Conservation (phyloP, 1,284 basidiomycete species). For the Schizophyllum amplum region DNA sequence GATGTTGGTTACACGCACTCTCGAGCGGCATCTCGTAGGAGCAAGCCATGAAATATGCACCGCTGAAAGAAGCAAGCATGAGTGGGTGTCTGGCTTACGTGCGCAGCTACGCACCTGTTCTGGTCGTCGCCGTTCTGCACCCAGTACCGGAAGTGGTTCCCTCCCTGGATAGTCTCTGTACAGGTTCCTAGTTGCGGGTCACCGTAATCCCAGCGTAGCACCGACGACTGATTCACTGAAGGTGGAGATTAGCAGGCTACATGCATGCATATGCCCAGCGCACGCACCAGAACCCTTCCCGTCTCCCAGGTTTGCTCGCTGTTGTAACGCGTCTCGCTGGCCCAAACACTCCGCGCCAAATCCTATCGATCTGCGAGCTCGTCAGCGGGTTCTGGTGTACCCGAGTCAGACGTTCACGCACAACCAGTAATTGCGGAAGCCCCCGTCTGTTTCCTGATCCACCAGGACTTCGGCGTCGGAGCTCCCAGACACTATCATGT, state of each 20-base stretch:
- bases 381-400: constrained; percentile 3
- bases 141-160: constrained; percentile 91
- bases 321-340: constrained; percentile 64
- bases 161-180: constrained; percentile 80
- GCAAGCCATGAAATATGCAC: constrained; percentile 79
- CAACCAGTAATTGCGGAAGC: constrained; percentile 69
- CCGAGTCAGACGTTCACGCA: constrained; percentile 19
- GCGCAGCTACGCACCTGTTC: constrained; percentile 41
- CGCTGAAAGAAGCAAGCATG: constrained; percentile 35
- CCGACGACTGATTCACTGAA: constrained; percentile 68
- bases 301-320: constrained; percentile 80
- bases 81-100: too few species aligned
- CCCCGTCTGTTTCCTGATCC: constrained; percentile 55
- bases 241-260: neutral
- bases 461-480: constrained; percentile 71
- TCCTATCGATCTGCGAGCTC: constrained; percentile 29
- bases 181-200: constrained; percentile 75
- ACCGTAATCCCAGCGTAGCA: constrained; percentile 76
- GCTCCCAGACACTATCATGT: constrained; percentile 76
- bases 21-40: constrained; percentile 68
- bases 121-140: constrained; percentile 59
- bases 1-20: constrained; percentile 25
- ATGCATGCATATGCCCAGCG: constrained; percentile 1
- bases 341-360: constrained; percentile 82
- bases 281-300: constrained; percentile 60